Evolutionary conservation across 2,329 filamentous ascomycete species (phyloP), one percentile per base, ranked within the genome.

Genomic region (Sporothrix pseudoabietina): DNA sequence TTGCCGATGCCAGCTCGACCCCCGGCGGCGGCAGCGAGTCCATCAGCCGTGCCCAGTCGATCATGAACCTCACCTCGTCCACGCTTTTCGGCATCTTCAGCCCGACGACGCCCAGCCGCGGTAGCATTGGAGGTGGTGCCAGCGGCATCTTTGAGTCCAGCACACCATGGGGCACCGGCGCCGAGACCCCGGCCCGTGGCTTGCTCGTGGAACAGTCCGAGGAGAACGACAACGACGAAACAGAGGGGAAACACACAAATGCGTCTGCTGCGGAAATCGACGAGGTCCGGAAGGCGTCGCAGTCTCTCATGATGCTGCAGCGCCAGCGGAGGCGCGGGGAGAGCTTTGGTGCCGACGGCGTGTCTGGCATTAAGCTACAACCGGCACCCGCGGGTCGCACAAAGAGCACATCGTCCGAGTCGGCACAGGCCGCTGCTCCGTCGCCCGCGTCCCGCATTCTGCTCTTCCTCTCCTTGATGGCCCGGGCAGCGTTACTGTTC

Each of bases 61-160:
- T 94, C 73, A 85, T 94, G 79, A 97, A 98, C 80, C 87, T 99
- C 74, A 97, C 94, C 4, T 91, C 92, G 10, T 94, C 94, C 1
- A 97, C 96, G 0, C 87, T 99, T 5, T 92, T 92, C 77, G 95
- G 96, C 72, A 99, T 99, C 78, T 99, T 97, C 84, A 90, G 90
- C 12, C 90, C 89, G 7, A 88, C 88, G 0, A 39, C 30, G 0
- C 68, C 72, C 69, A 74, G 26, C 73, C 80, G 80, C 71, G 78
- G 78, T 19, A 80, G 82, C 59, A 76, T 78, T 75, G 69, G 19
- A 30, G 71, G 70, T 57, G 65, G 41, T 35, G 57, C 22, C 26
- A 72, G 49, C 10, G 71, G 69, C 19, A n/a, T 74, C 4, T 75
- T 75, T 12, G 89, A 90, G 75, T 81, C 86, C 3, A 84, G 86